A percentile compares a stretch with the other conserved stretches of the same genome.
Evolutionary conservation across 129 eudicot genomes (phyloP).

Genomic region (Helianthus tuberosus): DNA sequence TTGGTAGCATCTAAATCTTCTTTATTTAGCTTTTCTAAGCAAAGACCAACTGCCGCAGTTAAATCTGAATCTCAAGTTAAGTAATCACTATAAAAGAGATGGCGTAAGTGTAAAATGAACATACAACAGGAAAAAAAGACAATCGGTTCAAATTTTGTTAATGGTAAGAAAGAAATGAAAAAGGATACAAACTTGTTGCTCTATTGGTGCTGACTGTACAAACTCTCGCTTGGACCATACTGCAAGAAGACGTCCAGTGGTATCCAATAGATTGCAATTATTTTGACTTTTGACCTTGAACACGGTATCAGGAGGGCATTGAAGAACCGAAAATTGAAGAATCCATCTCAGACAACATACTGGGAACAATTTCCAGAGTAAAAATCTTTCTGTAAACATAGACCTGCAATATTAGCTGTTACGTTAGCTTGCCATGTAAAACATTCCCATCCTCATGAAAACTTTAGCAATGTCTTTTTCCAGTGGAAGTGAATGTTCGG

Average conservation of each 20-base stretch:
- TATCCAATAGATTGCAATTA: constrained; percentile 46
- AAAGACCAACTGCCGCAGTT: constrained; percentile 93
- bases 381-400: constrained; percentile 76
- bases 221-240: constrained; percentile 91
- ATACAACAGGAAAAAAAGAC: constrained; percentile 11
- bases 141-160: background rate
- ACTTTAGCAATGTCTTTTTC: background rate
- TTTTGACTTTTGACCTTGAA: constrained; percentile 40
- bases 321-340: constrained; percentile 87
- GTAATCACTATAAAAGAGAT: constrained; percentile 28
- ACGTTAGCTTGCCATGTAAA: background rate
- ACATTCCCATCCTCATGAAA: constrained; percentile 9
- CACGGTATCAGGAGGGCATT: constrained; percentile 57
- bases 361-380: constrained; percentile 94
- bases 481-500: background rate
- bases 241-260: constrained; percentile 63
- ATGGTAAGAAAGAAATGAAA: background rate
- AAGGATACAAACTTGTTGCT: constrained; percentile 96
- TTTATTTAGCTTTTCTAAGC: constrained; percentile 79
- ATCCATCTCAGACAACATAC: constrained; percentile 87
- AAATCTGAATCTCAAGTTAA: constrained; percentile 67
- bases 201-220: constrained; percentile 82
- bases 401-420: constrained; percentile 44
- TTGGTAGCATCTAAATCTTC: constrained; percentile 80
- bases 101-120: constrained; percentile 1